phyloP scores from a whole-genome alignment of 306 rosid species.

The Arachis hypogaea region DNA sequence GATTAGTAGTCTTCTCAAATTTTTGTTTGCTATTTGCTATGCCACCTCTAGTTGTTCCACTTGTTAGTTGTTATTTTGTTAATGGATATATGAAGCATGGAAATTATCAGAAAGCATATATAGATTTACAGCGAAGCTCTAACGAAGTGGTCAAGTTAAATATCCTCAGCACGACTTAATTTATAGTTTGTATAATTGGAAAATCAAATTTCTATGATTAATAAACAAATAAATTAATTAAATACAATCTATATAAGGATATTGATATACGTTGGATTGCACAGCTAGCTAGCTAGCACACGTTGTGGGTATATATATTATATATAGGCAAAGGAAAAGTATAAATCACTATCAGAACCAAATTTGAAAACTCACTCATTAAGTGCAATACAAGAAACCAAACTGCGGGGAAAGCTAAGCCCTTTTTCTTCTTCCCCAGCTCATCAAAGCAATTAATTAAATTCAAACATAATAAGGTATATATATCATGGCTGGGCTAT shows the following conservation, averaged over 20 bases:
- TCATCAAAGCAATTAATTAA: neutral
- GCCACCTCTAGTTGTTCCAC: constrained; percentile 11
- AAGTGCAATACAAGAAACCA: neutral
- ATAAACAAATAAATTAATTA: neutral
- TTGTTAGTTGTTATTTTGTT: constrained; percentile 26
- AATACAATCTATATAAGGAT: neutral
- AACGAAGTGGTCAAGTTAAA: constrained; percentile 18
- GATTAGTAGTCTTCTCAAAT: constrained; percentile 10
- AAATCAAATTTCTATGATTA: too few species aligned
- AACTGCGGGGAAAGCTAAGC: neutral
- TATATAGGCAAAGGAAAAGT: too few species aligned
- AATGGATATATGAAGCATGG: constrained; percentile 29
- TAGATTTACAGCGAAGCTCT: neutral
- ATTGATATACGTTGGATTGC: constrained; percentile 23
- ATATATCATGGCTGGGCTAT: neutral
- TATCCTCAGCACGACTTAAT: too few species aligned
- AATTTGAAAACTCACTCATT: constrained; percentile 22
- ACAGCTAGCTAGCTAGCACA: neutral
- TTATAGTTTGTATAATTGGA: too few species aligned
- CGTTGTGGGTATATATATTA: neutral
- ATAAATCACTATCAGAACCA: neutral
- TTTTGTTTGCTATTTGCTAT: neutral
- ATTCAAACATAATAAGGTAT: neutral
- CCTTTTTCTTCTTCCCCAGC: neutral
- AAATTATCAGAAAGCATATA: neutral